Evolutionary conservation across 805 yeast genomes (phyloP).

Genomic region (Cyberlindnera subsufficiens): DNA sequence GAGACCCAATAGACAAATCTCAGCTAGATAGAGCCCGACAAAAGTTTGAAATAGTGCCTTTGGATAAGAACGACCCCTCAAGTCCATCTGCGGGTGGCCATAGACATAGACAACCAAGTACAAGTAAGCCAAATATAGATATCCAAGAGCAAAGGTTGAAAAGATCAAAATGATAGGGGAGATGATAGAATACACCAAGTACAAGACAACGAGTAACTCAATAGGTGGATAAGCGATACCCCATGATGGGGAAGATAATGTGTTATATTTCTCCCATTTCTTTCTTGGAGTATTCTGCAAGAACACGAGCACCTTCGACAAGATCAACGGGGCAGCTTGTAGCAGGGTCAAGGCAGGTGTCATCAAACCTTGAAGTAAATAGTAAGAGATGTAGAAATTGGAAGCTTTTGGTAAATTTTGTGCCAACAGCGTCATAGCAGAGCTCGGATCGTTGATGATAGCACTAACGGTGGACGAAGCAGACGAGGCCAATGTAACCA

Average conservation of each 20-base stretch:
- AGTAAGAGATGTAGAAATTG: constrained; percentile 82
- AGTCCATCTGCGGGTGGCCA: constrained; percentile 45
- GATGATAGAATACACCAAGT: constrained; percentile 71
- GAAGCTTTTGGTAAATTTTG: constrained; percentile 81
- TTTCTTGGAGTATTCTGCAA: constrained; percentile 88
- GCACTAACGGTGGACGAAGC: constrained; percentile 70
- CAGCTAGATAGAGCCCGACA: constrained; percentile 66
- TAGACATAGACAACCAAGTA: constrained; percentile 62
- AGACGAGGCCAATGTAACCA: constrained; percentile 77
- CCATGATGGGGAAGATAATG: constrained; percentile 65
- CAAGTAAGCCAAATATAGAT: constrained; percentile 55
- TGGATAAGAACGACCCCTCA: constrained; percentile 71
- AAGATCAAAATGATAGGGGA: constrained; percentile 69
- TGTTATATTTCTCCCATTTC: constrained; percentile 74
- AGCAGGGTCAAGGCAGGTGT: constrained; percentile 70
- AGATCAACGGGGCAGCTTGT: constrained; percentile 67
- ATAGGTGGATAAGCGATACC: constrained; percentile 78
- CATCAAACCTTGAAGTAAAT: constrained; percentile 75
- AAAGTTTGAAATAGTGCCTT: constrained; percentile 66
- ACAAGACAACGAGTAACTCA: constrained; percentile 68
- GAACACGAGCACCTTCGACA: constrained; percentile 67
- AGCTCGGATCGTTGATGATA: constrained; percentile 56
- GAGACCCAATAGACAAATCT: constrained; percentile 61
- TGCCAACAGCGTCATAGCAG: constrained; percentile 73
- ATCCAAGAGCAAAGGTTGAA: constrained; percentile 49